phyloP scores from a whole-genome alignment of 2,329 filamentous ascomycete species.

The Fonsecaea pugnacius region DNA sequence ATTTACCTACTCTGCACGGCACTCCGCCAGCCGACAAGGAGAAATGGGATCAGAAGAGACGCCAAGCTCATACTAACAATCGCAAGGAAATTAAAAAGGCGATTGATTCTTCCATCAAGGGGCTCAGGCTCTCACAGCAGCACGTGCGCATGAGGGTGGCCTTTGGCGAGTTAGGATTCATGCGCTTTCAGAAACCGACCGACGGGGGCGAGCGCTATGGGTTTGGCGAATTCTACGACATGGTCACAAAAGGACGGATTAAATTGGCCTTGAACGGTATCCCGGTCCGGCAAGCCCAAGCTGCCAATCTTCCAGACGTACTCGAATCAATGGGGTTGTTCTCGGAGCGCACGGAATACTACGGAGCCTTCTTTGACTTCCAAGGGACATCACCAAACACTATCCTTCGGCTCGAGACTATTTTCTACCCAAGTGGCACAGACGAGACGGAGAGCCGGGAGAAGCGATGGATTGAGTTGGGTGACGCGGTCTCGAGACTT shows the following conservation, averaged over 20 bases:
- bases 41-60: slow-evolving; percentile 36
- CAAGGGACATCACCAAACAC: slow-evolving; percentile 35
- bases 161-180: slow-evolving; percentile 49
- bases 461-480: slow-evolving; percentile 33
- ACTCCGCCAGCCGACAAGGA: slow-evolving; percentile 29
- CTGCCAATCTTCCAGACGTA: slow-evolving; percentile 42
- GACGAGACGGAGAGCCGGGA: slow-evolving; percentile 28
- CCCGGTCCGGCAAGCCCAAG: slow-evolving; percentile 23
- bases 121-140: slow-evolving; percentile 42
- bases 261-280: slow-evolving; percentile 41
- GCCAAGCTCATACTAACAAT: slow-evolving; percentile 41
- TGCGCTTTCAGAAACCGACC: slow-evolving; percentile 42
- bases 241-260: slow-evolving; percentile 45
- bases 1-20: slow-evolving; percentile 37
- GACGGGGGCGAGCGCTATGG: slow-evolving; percentile 39
- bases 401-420: slow-evolving; percentile 46
- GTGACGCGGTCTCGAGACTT: slow-evolving; percentile 47
- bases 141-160: slow-evolving; percentile 50
- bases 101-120: slow-evolving; percentile 42
- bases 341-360: slow-evolving; percentile 41
- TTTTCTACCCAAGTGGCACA: slow-evolving; percentile 23
- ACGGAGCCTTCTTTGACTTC: slow-evolving; percentile 51
- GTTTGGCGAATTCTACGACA: slow-evolving; percentile 48
- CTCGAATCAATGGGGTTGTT: slow-evolving; percentile 33
- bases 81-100: slow-evolving; percentile 40